Evolutionary conservation across 2,329 filamentous ascomycete species (phyloP).

Genomic region (Dactylonectria estremocensis): DNA sequence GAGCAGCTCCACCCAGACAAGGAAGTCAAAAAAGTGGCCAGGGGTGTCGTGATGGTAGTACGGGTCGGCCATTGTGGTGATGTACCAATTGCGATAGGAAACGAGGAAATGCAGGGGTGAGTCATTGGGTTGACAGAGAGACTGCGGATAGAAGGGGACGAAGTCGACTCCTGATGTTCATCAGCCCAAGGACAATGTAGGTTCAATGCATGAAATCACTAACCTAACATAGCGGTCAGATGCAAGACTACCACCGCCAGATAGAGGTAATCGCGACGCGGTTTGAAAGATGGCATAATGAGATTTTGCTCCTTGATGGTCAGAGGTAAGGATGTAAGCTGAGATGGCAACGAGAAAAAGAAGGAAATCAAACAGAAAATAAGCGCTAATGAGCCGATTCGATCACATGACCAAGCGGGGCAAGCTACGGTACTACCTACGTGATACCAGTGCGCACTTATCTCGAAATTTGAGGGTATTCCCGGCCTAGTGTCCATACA

Average conservation of each 20-base stretch:
- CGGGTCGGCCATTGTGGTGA: slow-evolving; percentile 25
- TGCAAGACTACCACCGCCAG: not conserved
- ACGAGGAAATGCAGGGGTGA: slow-evolving; percentile 26
- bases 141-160: slow-evolving; percentile 24
- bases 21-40: slow-evolving; percentile 13
- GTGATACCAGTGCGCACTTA: too few species aligned
- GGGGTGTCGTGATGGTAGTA: slow-evolving; percentile 11
- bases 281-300: slow-evolving; percentile 1
- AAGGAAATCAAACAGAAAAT: not conserved
- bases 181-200: not conserved
- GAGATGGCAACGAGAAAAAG: not conserved
- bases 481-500: too few species aligned
- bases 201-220: not conserved
- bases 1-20: slow-evolving; percentile 1
- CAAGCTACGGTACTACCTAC: too few species aligned
- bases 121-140: slow-evolving; percentile 15
- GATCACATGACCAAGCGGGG: not conserved
- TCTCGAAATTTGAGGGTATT: too few species aligned
- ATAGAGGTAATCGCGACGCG: slow-evolving; percentile 6
- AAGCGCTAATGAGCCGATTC: not conserved
- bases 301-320: not conserved
- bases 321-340: not conserved
- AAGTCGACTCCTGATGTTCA: slow-evolving; percentile 19
- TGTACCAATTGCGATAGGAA: slow-evolving; percentile 26
- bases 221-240: not conserved